phyloP scores from a whole-genome alignment of 108 stramenopile genomes.

The Aurantiochytrium sp. region DNA sequence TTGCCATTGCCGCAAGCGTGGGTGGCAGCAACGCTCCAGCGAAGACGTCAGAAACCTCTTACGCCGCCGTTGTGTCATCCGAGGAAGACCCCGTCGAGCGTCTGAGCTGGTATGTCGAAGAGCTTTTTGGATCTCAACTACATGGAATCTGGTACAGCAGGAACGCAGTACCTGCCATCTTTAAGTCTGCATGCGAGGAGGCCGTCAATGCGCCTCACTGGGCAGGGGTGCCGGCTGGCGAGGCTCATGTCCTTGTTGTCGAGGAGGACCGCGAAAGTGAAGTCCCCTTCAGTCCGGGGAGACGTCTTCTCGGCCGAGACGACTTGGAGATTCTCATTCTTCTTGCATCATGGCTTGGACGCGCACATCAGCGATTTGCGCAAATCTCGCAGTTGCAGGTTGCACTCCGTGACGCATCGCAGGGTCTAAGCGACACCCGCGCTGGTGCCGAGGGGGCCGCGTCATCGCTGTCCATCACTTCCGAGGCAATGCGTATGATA shows the following conservation, averaged over 20 bases:
- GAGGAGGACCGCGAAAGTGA: background rate
- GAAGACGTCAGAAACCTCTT: background rate
- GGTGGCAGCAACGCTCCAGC: background rate
- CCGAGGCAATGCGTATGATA: too few relatives aligned
- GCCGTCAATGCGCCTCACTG: background rate
- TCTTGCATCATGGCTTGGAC: background rate
- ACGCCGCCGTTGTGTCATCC: background rate
- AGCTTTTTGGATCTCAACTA: background rate
- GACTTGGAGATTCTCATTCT: background rate
- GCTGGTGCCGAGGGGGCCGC: too few relatives aligned
- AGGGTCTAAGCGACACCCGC: too few relatives aligned
- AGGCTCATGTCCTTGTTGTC: background rate
- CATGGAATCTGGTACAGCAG: background rate
- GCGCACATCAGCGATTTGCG: background rate
- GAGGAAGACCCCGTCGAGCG: background rate
- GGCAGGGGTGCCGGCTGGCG: background rate
- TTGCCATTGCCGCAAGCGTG: background rate
- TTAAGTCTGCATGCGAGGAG: background rate
- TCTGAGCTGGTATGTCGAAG: background rate
- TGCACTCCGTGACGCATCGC: background rate
- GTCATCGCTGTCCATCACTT: too few relatives aligned
- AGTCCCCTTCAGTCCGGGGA: background rate
- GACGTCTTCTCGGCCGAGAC: background rate
- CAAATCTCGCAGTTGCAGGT: background rate
- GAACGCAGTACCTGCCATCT: background rate